phyloP scores from a whole-genome alignment of 2,329 filamentous ascomycete species.

The Ascochyta lentis region DNA sequence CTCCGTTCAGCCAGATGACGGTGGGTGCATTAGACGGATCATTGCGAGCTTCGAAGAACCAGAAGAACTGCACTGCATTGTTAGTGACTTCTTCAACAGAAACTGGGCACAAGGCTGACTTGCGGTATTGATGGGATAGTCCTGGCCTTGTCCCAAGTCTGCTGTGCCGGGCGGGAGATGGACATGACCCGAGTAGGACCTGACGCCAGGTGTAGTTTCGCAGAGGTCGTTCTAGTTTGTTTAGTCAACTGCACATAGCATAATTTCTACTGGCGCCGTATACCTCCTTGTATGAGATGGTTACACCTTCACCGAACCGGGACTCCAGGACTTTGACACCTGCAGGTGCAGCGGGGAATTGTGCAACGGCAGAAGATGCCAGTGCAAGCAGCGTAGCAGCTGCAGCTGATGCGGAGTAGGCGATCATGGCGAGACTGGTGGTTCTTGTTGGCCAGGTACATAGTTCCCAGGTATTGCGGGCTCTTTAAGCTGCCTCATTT shows the following conservation, averaged over 20 bases:
- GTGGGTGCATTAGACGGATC: constrained; percentile 26
- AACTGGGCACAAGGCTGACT: constrained; percentile 48
- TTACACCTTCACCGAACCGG: constrained; percentile 30
- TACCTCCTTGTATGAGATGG: constrained; percentile 37
- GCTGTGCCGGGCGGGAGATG: constrained; percentile 26
- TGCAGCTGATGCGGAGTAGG: neutral
- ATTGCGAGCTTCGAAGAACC: constrained; percentile 31
- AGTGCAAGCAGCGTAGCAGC: constrained; percentile 12
- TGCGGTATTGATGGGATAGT: constrained; percentile 42
- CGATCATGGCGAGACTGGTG: neutral
- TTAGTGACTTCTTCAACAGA: neutral
- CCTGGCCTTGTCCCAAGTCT: constrained; percentile 27
- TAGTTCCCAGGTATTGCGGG: neutral
- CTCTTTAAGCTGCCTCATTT: neutral
- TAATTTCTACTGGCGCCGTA: neutral
- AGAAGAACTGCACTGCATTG: constrained; percentile 28
- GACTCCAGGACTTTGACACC: constrained; percentile 27
- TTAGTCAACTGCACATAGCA: neutral
- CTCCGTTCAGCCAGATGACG: constrained; percentile 25
- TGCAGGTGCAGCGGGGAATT: constrained; percentile 21
- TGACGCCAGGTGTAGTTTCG: constrained; percentile 60
- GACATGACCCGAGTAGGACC: constrained; percentile 61
- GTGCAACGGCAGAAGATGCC: constrained; percentile 16
- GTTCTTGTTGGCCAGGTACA: neutral
- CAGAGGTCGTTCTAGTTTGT: constrained; percentile 53